A percentile compares a stretch with the other conserved stretches of the same genome.
Conservation (phyloP, 2,329 filamentous ascomycete species). For the Fusarium tricinctum region DNA sequence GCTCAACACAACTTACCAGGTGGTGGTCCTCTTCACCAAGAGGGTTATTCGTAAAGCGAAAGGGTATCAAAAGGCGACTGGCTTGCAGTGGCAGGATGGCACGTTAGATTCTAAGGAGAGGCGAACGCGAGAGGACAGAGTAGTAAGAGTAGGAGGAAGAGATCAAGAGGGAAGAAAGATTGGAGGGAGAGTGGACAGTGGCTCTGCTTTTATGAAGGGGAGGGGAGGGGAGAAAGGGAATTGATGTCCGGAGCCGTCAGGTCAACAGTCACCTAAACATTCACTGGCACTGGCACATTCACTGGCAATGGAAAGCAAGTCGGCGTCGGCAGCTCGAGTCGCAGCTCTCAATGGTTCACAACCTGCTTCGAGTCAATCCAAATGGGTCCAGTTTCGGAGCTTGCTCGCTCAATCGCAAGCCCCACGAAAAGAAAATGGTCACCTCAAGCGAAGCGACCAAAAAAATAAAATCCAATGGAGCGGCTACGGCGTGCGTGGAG, state of each 20-base stretch:
- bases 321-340: constrained; percentile 39
- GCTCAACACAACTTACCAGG: constrained; percentile 48
- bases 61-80: constrained; percentile 49
- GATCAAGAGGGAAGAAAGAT: constrained; percentile 22
- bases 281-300: too few species aligned
- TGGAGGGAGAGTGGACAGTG: constrained; percentile 40
- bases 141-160: constrained; percentile 36
- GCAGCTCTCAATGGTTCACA: constrained; percentile 24
- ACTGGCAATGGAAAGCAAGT: constrained; percentile 5
- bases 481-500: constrained; percentile 43
- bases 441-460: constrained; percentile 12
- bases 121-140: constrained; percentile 48
- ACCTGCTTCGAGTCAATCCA: constrained; percentile 40
- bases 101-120: constrained; percentile 42
- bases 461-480: constrained; percentile 46
- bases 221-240: constrained; percentile 31
- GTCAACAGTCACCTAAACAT: too few species aligned
- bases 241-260: constrained; percentile 37
- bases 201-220: constrained; percentile 48
- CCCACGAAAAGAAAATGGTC: constrained; percentile 41
- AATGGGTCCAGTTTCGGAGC: constrained; percentile 43
- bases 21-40: constrained; percentile 38
- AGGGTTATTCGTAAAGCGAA: constrained; percentile 32
- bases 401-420: constrained; percentile 35
- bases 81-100: constrained; percentile 45